Conservation (phyloP, 169 alveolate genomes). For the Amoebophrya sp. region DNA sequence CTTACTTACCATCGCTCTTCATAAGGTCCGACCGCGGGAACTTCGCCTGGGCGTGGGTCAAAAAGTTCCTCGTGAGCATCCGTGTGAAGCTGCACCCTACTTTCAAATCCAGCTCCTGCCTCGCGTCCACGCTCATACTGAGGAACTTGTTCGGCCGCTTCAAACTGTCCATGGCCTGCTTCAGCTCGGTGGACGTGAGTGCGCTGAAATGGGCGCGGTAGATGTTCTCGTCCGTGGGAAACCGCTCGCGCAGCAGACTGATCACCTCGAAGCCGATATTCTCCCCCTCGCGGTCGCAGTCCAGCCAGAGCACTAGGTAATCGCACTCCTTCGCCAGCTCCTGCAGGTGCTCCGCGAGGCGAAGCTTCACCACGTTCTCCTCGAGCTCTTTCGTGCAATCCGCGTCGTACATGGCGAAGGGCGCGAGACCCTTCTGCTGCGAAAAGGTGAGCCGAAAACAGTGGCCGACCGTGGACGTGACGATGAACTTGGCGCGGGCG, state of each 20-base stretch:
- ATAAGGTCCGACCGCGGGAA: too few relatives aligned
- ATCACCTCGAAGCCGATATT: conserved; percentile 90
- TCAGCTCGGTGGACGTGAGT: background rate
- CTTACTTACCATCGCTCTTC: too few relatives aligned
- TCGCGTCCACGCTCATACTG: conserved; percentile 85
- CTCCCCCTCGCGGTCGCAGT: conserved; percentile 97
- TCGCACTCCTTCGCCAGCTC: conserved; percentile 59
- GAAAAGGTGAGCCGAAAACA: background rate
- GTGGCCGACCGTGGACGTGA: background rate
- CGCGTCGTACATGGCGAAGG: background rate
- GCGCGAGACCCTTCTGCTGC: background rate
- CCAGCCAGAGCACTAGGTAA: conserved; percentile 86
- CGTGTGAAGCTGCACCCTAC: conserved; percentile 42
- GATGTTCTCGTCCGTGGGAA: background rate
- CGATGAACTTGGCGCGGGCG: background rate
- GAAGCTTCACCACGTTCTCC: background rate
- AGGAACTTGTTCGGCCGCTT: conserved; percentile 80
- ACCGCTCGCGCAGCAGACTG: background rate
- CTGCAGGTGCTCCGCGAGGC: conserved; percentile 64
- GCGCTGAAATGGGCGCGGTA: conserved; percentile 18
- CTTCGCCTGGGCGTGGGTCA: conserved; percentile 13
- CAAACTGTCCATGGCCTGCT: conserved; percentile 57
- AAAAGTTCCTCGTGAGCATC: conserved; percentile 36
- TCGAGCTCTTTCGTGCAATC: background rate
- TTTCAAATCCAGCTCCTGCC: conserved; percentile 87